phyloP scores from a whole-genome alignment of 108 stramenopile genomes.

The Nitzschia sp. region DNA sequence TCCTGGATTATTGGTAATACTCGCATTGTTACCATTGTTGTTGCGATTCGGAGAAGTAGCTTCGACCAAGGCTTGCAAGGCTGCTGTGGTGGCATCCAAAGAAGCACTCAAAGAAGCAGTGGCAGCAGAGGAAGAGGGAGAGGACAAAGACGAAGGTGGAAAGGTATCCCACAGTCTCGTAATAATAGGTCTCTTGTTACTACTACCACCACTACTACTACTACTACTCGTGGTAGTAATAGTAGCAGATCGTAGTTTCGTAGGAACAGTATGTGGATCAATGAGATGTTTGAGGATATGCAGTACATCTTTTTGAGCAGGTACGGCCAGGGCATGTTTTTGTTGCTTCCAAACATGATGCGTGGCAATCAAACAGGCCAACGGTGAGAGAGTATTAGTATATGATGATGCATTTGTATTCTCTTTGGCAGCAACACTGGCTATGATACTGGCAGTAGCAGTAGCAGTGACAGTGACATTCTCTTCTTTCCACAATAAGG shows the following conservation, averaged over 20 bases:
- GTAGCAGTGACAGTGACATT: too few species aligned
- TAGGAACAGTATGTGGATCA: slow-evolving; percentile 29
- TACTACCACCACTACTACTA: too few species aligned
- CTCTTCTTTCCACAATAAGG: slow-evolving; percentile 8
- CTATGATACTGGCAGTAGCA: neutral
- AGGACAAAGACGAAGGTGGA: neutral
- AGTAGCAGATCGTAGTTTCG: neutral
- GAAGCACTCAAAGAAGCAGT: neutral
- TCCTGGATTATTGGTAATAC: neutral
- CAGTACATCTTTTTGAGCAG: neutral
- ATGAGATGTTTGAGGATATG: slow-evolving; percentile 26
- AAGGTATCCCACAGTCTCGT: too few species aligned
- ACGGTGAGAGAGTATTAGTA: slow-evolving; percentile 5
- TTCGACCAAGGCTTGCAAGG: neutral
- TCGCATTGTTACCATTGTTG: neutral
- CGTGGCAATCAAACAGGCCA: slow-evolving; percentile 37
- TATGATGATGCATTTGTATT: neutral
- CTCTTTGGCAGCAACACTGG: too few species aligned
- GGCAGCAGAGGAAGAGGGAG: neutral
- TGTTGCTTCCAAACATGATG: slow-evolving; percentile 20
- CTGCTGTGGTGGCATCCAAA: neutral
- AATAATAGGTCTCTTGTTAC: too few species aligned
- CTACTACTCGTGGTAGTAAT: too few species aligned
- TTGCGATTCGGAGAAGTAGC: neutral
- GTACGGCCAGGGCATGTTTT: neutral